A percentile compares a stretch with the other conserved stretches of the same genome.
These are phyloP conservation scores for Trichoderma gamsii DNA, from an alignment of 495 filamentous ascomycete genomes.

Conservation along the genomic window DNA sequence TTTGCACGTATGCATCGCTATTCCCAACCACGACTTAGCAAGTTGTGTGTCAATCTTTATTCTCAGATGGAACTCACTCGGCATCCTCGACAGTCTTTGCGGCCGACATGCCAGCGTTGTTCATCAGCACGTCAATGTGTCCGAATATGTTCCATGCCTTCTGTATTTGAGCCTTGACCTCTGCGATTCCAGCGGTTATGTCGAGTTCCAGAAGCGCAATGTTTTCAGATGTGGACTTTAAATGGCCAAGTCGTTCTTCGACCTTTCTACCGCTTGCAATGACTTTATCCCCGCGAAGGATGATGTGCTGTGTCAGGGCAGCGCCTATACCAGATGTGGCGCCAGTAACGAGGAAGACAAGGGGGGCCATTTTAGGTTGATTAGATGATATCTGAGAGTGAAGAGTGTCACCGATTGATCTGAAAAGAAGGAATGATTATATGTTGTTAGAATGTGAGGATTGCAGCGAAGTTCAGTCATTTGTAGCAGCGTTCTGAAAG, in stretches of 20 bases:
- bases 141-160: slow-evolving; percentile 20
- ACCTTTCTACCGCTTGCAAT: slow-evolving; percentile 37
- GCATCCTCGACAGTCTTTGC: slow-evolving; percentile 24
- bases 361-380: slow-evolving; percentile 17
- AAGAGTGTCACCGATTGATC: background rate
- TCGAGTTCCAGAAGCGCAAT: slow-evolving; percentile 37
- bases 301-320: slow-evolving; percentile 35
- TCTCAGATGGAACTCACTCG: slow-evolving; percentile 16
- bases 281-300: slow-evolving; percentile 42
- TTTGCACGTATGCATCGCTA: slow-evolving; percentile 33
- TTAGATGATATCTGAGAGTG: background rate
- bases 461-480: background rate
- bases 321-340: slow-evolving; percentile 28
- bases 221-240: slow-evolving; percentile 16
- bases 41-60: background rate
- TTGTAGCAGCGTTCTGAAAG: background rate
- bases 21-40: background rate
- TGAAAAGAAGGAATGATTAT: background rate
- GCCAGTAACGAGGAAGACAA: slow-evolving; percentile 28
- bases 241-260: slow-evolving; percentile 22
- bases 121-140: slow-evolving; percentile 30
- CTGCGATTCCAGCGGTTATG: slow-evolving; percentile 27
- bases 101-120: slow-evolving; percentile 28
- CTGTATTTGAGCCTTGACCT: slow-evolving; percentile 18
- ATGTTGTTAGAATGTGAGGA: background rate